A percentile compares a stretch with the other conserved stretches of the same genome.
phyloP scores from a whole-genome alignment of 2,329 filamentous ascomycete genomes.

The Setomelanomma holmii region DNA sequence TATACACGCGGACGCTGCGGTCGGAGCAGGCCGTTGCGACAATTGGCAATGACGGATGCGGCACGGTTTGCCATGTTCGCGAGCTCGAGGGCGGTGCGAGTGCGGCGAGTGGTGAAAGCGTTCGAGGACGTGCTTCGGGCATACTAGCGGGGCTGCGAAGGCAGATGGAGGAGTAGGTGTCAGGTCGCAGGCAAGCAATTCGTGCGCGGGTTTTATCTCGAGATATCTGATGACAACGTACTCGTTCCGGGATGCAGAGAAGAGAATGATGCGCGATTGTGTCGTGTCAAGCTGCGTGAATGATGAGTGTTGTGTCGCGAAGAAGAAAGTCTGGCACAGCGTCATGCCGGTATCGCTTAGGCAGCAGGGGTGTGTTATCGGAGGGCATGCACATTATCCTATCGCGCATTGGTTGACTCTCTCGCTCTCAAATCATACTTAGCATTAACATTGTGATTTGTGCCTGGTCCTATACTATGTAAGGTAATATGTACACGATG shows the following conservation, averaged over 20 bases:
- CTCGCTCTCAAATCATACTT: not conserved
- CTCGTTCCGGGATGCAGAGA: too few species aligned
- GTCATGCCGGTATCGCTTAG: slow-evolving; percentile 31
- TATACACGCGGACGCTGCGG: slow-evolving; percentile 89
- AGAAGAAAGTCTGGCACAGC: slow-evolving; percentile 26
- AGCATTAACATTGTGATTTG: not conserved
- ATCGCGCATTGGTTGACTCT: not conserved
- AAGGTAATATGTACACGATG: not conserved
- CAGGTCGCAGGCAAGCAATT: not conserved
- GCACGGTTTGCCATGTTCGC: slow-evolving; percentile 84
- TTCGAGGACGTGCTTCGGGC: slow-evolving; percentile 19
- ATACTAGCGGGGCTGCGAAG: slow-evolving; percentile 20
- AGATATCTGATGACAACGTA: not conserved
- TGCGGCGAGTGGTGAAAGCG: slow-evolving; percentile 57
- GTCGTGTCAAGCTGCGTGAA: too few species aligned
- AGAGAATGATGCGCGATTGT: too few species aligned
- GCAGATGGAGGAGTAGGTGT: not conserved
- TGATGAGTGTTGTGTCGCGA: slow-evolving; percentile 2
- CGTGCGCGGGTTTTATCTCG: not conserved
- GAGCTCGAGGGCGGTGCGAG: slow-evolving; percentile 60
- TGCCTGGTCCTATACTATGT: too few species aligned
- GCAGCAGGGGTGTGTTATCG: slow-evolving; percentile 18
- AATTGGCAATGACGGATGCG: slow-evolving; percentile 86
- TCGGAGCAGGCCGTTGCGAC: slow-evolving; percentile 87
- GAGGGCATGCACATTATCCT: not conserved